A percentile compares a stretch with the other conserved stretches of the same genome.
Conservation (phyloP, 257 asterid genomes). For the Thymus quinquecostatus region DNA sequence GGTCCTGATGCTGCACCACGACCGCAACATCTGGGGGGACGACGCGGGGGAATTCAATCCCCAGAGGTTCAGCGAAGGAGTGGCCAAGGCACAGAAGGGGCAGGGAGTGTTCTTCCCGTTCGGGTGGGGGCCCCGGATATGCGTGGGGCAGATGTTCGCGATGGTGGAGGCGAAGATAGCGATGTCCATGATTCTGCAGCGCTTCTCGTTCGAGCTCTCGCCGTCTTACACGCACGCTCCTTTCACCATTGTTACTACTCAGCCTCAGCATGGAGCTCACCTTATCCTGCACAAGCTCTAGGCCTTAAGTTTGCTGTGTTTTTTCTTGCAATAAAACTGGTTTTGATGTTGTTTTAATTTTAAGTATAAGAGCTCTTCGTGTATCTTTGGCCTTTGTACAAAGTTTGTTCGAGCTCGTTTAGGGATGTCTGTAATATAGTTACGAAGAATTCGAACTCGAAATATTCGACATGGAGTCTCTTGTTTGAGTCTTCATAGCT, state of each 20-base stretch:
- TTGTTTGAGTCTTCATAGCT: too few relatives aligned
- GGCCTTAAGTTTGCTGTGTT: background rate
- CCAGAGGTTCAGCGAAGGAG: conserved; percentile 45
- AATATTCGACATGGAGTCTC: too few relatives aligned
- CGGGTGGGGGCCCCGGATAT: conserved; percentile 52
- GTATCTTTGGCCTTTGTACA: too few relatives aligned
- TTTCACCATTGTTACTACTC: background rate
- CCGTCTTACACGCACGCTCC: conserved; percentile 50
- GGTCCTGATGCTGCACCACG: conserved; percentile 30
- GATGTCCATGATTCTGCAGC: conserved; percentile 38
- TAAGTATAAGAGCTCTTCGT: too few relatives aligned
- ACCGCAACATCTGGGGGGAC: conserved; percentile 44
- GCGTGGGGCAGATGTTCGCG: conserved; percentile 45
- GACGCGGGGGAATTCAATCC: conserved; percentile 48
- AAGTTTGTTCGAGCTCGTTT: too few relatives aligned
- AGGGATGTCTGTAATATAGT: too few relatives aligned
- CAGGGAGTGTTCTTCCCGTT: conserved; percentile 40
- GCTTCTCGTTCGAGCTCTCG: conserved; percentile 46
- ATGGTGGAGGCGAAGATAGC: conserved; percentile 44
- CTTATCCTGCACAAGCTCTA: conserved; percentile 23
- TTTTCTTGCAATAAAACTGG: too few relatives aligned
- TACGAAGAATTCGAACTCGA: too few relatives aligned
- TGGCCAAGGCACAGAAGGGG: conserved; percentile 39
- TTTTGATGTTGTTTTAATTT: background rate
- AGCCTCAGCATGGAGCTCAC: conserved; percentile 51